Percentiles rank a stretch among this genome's conserved stretches.
Evolutionary conservation across 495 filamentous ascomycete genomes (phyloP).

Genomic region (Xylaria sp.): DNA sequence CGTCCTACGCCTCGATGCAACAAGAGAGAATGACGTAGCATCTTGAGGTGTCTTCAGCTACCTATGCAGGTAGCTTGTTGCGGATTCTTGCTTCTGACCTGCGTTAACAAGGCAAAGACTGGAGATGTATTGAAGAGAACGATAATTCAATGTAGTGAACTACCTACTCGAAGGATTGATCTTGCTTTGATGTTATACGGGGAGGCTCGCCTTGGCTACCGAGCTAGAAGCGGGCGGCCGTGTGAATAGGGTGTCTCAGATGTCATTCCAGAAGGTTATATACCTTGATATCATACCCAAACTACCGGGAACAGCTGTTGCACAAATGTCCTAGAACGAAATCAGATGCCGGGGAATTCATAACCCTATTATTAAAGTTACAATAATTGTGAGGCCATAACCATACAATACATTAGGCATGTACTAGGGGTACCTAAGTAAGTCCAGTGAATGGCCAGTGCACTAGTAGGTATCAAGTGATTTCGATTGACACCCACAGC

Average conservation of each 20-base stretch:
- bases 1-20: not conserved
- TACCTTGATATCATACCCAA: not conserved
- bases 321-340: not conserved
- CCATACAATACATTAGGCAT: too few relatives aligned
- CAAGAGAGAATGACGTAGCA: conserved; percentile 1
- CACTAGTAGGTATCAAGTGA: too few relatives aligned
- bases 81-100: not conserved
- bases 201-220: not conserved
- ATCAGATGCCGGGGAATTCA: not conserved
- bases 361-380: not conserved
- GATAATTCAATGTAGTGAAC: too few relatives aligned
- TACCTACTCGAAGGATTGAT: not conserved
- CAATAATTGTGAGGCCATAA: not conserved
- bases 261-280: not conserved
- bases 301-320: not conserved
- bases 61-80: too few relatives aligned
- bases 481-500: too few relatives aligned
- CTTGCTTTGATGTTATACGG: not conserved
- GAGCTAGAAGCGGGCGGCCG: not conserved
- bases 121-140: not conserved
- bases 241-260: not conserved
- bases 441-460: too few relatives aligned
- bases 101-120: not conserved
- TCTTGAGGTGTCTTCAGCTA: not conserved
- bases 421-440: too few relatives aligned